Base-by-base conservation (phyloP, 495 filamentous ascomycete genomes). In the Barbatosphaeria neglecta region DNA sequence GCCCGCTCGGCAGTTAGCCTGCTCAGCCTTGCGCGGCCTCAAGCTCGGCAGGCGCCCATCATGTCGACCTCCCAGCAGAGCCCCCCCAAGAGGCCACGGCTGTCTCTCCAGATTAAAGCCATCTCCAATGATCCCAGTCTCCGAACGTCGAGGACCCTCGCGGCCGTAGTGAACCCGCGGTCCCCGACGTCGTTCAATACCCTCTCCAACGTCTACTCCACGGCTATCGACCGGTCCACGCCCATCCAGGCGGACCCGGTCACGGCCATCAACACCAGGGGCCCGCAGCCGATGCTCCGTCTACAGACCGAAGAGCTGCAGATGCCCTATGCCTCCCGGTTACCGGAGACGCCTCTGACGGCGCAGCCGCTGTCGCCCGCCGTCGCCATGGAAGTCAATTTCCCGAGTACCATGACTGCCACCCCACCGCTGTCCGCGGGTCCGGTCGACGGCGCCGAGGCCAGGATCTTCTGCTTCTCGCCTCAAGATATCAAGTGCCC, bases 121-220 rank as follows among this genome's bases (percentile, higher is more conserved):
- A 50, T 60, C 39, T 57, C 58, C 27, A 51, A 55, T 41, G 58
- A 53, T 22, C 40, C 61, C 9, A 59, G 48, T 39, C 51, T 49
- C 37, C 57, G 62, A 41, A 56, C 63, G 6, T 52, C 61, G 41
- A 65, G 61, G 43, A 51, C 49, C 15, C 54, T 65, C 22, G 60
- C 65, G 31, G 52, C 62, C 15, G 56, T 58, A 40, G 59, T 80
- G 2, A 73, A 83, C 35, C 69, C 83, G 16, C 76, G 76, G 24
- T 89, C 86, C 7, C 85, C 86, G 6, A 92, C 86, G 4, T 66
- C 80, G 19, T 83, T 85, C 60, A 93, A 90, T 59, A 93, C 86
- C 28, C 82, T 87, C 52, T 80, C 78, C 25, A 92, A 93, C 60
- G 78, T 80, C 46, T 87, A 88, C 58, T 80, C 84, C 23, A 74